Base-by-base conservation (phyloP, 768 basidiomycete genomes). In the Pisolithus orientalis region DNA sequence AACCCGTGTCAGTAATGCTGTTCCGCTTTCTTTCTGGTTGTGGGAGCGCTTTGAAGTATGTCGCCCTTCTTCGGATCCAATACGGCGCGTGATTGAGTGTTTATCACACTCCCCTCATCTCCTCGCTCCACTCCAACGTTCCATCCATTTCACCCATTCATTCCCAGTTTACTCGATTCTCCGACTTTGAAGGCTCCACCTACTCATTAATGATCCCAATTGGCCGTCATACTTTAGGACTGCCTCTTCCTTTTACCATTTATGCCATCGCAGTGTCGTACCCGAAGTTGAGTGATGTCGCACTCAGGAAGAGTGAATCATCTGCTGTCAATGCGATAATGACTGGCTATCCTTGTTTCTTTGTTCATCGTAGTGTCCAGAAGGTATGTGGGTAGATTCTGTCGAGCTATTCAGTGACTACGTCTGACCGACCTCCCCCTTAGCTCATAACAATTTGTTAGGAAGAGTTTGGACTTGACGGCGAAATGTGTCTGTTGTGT, bases 211-310 rank as follows among this genome's bases (percentile, higher is more conserved):
- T 9, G 9, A 32, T 52, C 27, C 27, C 24, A 29, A 7, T 45
- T 16, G 57, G 51, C 14, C 57, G 53, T 40, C 52, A 54, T 39
- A 55, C 67, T 1, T 54, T 75, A 17, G 86, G 86, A 4, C 61
- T 66, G 25, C 56, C 84, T 1, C 86, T 85, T n/a, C 78, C 84
- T 2, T 75, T 80, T 62, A 85, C 82, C 4, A 81, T 85, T 11
- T 94, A 96, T 60, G 94, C 94, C 10, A 90, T 95, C 57, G 94
- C 91, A 2, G 92, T 95, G 16, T 94, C 91, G 7, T 76, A 96
- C 1, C 94, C 94, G 0, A 94, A 80, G 32, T 97, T 94, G 94
- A 71, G 72, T 31, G 94, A 97, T 66, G 90, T 97, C 16, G 94
- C 75, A 14, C 96, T 97, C 59, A 94, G 95, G 67, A 85, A 91